phyloP scores from a whole-genome alignment of 345 rosid species.

The Syzygium grande region DNA sequence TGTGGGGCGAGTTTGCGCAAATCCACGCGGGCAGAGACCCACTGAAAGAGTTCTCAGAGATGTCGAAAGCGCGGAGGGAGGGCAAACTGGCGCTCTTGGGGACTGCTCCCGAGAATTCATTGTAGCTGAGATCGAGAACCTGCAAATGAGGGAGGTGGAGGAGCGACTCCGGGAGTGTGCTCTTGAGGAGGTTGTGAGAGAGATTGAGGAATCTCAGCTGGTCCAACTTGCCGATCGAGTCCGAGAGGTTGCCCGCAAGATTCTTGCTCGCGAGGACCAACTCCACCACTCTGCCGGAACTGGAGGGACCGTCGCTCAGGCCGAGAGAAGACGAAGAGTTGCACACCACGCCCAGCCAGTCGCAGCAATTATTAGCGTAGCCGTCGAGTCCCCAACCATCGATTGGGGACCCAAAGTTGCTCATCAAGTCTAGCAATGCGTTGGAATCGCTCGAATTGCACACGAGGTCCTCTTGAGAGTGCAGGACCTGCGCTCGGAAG shows the following conservation, averaged over 20 bases:
- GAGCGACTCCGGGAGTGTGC: neutral
- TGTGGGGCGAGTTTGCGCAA: neutral
- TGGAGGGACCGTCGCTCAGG: neutral
- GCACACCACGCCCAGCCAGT: neutral
- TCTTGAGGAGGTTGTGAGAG: neutral
- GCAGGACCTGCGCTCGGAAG: constrained; percentile 12
- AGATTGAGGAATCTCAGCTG: constrained; percentile 3
- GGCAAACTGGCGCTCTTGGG: neutral
- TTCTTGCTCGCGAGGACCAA: neutral
- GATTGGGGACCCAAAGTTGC: constrained; percentile 21
- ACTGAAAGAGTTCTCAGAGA: neutral
- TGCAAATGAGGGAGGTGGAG: neutral
- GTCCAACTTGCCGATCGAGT: neutral
- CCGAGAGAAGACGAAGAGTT: neutral
- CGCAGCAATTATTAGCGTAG: neutral
- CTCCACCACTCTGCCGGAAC: neutral
- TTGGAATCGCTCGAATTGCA: constrained; percentile 37
- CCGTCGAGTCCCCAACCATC: neutral
- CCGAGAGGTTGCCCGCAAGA: neutral
- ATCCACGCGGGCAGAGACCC: neutral
- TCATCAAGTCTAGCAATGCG: constrained; percentile 37
- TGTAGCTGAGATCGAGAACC: constrained; percentile 3
- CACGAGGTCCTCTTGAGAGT: constrained; percentile 23
- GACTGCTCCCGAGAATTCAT: neutral
- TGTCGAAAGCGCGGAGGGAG: neutral